These are phyloP conservation scores for Veloporphyrellus conicus DNA, from an alignment of 1,284 basidiomycete genomes.

Conservation along the genomic window DNA sequence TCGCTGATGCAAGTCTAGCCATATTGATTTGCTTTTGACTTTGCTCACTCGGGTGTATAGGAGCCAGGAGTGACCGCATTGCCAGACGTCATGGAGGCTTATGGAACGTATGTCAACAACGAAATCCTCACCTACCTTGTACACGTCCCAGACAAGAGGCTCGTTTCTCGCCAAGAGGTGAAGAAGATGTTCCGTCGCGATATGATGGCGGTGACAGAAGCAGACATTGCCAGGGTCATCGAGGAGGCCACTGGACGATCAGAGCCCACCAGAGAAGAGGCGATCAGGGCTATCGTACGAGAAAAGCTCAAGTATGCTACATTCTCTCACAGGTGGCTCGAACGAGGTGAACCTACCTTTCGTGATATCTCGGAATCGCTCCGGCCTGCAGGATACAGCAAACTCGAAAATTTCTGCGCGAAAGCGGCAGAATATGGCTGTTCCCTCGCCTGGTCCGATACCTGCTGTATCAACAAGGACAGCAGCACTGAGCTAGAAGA, in stretches of 20 bases:
- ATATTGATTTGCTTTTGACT: neutral
- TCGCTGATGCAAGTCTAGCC: conserved; percentile 14
- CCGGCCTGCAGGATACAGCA: conserved; percentile 26
- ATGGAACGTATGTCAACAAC: conserved; percentile 26
- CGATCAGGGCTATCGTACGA: conserved; percentile 36
- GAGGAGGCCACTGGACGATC: conserved; percentile 38
- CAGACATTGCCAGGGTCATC: conserved; percentile 19
- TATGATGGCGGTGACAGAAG: conserved; percentile 25
- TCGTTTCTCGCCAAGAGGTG: conserved; percentile 31
- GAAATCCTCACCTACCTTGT: conserved; percentile 32
- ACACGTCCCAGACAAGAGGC: conserved; percentile 25
- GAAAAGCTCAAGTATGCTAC: conserved; percentile 52
- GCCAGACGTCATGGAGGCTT: conserved; percentile 26
- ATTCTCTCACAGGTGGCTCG: conserved; percentile 57
- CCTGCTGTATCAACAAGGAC: conserved; percentile 29
- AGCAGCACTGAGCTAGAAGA: conserved; percentile 32
- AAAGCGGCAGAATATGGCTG: conserved; percentile 29
- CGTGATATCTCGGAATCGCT: conserved; percentile 39
- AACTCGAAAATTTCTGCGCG: conserved; percentile 25
- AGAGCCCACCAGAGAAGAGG: conserved; percentile 38
- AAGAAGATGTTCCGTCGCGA: conserved; percentile 29
- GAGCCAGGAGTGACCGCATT: conserved; percentile 16
- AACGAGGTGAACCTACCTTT: conserved; percentile 60
- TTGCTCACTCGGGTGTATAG: conserved; percentile 12
- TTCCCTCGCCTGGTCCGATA: conserved; percentile 31